Conservation (phyloP, 2,329 filamentous ascomycete species). For the Chaetomium globosum region DNA sequence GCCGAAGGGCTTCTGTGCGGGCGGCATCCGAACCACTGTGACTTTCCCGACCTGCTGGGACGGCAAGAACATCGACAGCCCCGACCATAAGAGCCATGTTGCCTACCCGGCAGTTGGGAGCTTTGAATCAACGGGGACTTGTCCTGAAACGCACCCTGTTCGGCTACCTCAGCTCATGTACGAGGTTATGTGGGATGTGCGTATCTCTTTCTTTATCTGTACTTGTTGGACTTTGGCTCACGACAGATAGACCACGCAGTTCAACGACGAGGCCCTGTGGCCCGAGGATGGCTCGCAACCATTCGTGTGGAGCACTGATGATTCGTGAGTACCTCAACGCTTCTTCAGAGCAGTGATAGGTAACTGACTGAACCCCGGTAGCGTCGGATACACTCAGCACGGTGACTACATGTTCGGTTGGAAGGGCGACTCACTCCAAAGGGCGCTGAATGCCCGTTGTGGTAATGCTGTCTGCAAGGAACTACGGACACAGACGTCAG, state of each 20-base stretch:
- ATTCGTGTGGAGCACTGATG: slow-evolving; percentile 38
- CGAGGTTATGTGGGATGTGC: slow-evolving; percentile 49
- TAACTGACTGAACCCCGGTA: background rate
- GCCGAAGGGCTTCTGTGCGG: slow-evolving; percentile 44
- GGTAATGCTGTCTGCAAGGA: slow-evolving; percentile 31
- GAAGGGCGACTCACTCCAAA: slow-evolving; percentile 21
- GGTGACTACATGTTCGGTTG: slow-evolving; percentile 22
- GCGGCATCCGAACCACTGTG: slow-evolving; percentile 49
- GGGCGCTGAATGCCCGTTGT: slow-evolving; percentile 29
- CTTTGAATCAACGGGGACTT: slow-evolving; percentile 35
- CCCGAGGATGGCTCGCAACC: slow-evolving; percentile 42
- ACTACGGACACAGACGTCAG: slow-evolving; percentile 33
- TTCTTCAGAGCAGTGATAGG: background rate
- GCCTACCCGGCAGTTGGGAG: slow-evolving; percentile 39
- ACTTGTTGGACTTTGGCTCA: background rate
- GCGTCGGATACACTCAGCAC: slow-evolving; percentile 39
- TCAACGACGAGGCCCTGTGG: slow-evolving; percentile 43
- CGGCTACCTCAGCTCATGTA: slow-evolving; percentile 44
- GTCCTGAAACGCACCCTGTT: slow-evolving; percentile 39
- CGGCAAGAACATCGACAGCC: slow-evolving; percentile 52
- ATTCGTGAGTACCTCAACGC: slow-evolving; percentile 22
- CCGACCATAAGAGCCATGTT: slow-evolving; percentile 49
- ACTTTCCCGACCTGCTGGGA: slow-evolving; percentile 57
- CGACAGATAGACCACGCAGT: slow-evolving; percentile 37
- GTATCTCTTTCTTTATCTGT: background rate